These are phyloP conservation scores for Aspergillus avenaceus DNA, from an alignment of 495 filamentous ascomycete species.

Conservation along the genomic window DNA sequence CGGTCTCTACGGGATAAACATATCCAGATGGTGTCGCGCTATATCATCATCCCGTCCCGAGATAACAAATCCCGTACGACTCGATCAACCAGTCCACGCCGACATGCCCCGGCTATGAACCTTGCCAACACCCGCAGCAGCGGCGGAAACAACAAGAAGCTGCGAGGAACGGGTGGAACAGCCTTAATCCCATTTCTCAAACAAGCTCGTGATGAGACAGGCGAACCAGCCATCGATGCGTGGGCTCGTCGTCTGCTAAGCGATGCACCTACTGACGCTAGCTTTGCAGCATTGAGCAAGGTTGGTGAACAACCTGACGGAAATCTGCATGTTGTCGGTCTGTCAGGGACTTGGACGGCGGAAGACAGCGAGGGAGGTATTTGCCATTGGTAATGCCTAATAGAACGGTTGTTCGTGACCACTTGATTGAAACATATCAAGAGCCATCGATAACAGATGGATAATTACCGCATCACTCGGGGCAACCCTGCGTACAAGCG, in stretches of 20 bases:
- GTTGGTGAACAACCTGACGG: constrained; percentile 58
- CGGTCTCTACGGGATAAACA: constrained; percentile 89
- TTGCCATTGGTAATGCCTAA: constrained; percentile 51
- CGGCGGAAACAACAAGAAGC: constrained; percentile 49
- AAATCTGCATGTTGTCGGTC: constrained; percentile 66
- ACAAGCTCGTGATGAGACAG: constrained; percentile 92
- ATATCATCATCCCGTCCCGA: constrained; percentile 72
- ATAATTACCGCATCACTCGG: no score
- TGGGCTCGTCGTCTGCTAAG: constrained; percentile 77
- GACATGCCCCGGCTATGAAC: constrained; percentile 48
- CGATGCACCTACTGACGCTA: constrained; percentile 38
- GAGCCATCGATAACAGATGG: no score
- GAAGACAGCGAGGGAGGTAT: constrained; percentile 78
- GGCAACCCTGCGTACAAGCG: no score
- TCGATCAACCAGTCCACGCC: constrained; percentile 40
- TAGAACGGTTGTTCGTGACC: neutral
- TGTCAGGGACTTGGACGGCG: constrained; percentile 82
- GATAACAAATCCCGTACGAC: constrained; percentile 45
- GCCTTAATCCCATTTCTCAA: constrained; percentile 91
- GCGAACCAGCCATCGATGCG: constrained; percentile 80
- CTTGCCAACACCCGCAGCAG: constrained; percentile 58
- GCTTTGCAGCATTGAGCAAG: constrained; percentile 56
- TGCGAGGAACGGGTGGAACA: constrained; percentile 89
- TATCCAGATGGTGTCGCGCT: constrained; percentile 92
- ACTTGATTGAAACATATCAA: no score